phyloP scores from a whole-genome alignment of 495 filamentous ascomycete species.

The Podospora conica region DNA sequence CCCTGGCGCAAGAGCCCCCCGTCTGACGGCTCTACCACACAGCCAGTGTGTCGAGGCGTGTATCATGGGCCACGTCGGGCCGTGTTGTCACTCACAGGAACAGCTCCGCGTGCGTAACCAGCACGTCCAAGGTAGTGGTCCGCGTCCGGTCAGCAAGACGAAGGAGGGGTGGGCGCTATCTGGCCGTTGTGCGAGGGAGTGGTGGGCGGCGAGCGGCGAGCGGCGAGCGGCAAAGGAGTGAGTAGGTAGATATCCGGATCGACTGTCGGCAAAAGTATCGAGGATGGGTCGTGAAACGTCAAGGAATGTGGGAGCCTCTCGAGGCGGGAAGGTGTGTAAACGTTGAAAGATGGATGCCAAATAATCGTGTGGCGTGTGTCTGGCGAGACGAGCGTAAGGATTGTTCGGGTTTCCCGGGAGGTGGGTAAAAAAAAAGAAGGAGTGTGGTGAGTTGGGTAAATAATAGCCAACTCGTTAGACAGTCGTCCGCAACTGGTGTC shows the following conservation, averaged over 20 bases:
- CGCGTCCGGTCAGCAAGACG: conserved; percentile 9
- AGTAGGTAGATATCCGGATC: conserved; percentile 24
- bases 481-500: conserved; percentile 36
- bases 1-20: conserved; percentile 20
- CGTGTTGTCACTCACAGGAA: conserved; percentile 37
- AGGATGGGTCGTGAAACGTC: conserved; percentile 13
- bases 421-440: conserved; percentile 28
- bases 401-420: conserved; percentile 14
- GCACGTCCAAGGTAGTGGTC: conserved; percentile 15
- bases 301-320: conserved; percentile 23
- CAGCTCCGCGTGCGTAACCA: conserved; percentile 27
- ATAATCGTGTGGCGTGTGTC: neutral
- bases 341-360: conserved; percentile 5
- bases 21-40: conserved; percentile 20
- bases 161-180: neutral
- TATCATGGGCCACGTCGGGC: conserved; percentile 24
- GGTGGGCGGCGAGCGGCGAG: neutral
- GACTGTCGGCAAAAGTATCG: conserved; percentile 12
- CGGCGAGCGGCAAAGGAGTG: conserved; percentile 22
- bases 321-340: conserved; percentile 11
- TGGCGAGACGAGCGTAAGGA: conserved; percentile 20
- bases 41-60: conserved; percentile 19
- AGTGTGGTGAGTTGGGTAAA: conserved; percentile 39
- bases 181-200: neutral
- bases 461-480: conserved; percentile 35